Evolutionary conservation across 805 yeast species (phyloP), one percentile per base, ranked within the genome.

Genomic region (Candida tallmaniae): DNA sequence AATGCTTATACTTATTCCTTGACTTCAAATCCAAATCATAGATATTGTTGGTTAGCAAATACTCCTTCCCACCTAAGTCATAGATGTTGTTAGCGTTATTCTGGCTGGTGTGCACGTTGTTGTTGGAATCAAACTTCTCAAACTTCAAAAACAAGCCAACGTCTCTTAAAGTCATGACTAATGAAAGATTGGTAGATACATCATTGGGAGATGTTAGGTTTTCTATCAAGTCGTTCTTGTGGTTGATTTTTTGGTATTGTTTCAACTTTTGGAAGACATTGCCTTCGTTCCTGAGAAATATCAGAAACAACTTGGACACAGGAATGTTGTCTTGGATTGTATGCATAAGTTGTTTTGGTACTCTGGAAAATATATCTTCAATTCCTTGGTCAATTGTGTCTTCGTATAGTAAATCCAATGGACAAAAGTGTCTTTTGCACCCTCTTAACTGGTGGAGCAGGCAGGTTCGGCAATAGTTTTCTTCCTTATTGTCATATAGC

Each of bases 111-210:
- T 58, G 62, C 33, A 40, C 35, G 38, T 58, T 47, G 35, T 58
- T 56, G 22, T 21, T 11, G 44, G 31, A 51, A 42, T 52, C 54
- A 32, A 50, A 52, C 37, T 52, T 53, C 33, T 55, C 60, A 27
- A 73, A 54, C 29, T 64, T 62, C 13, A 73, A 44, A 35, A 76
- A 67, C 12, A 78, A 45, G 0, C 81, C 76, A 18, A 77, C 77
- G 48, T 77, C 83, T 23, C 83, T 58, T 21, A 70, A 51, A 0
- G 81, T 62, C 82, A 77, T 77, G 4, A 66, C 61, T 14, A 62
- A 48, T 5, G 64, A 56, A 18, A 74, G 45, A 20, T 55, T 58
- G 1, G 62, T 62, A 38, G 62, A 61, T 7, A 70, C 76, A 40
- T 69, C 74, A 2, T 51, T 41, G 19, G 41, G 43, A 1, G 59